Conservation (phyloP, 768 basidiomycete species). For the Russula virescens region DNA sequence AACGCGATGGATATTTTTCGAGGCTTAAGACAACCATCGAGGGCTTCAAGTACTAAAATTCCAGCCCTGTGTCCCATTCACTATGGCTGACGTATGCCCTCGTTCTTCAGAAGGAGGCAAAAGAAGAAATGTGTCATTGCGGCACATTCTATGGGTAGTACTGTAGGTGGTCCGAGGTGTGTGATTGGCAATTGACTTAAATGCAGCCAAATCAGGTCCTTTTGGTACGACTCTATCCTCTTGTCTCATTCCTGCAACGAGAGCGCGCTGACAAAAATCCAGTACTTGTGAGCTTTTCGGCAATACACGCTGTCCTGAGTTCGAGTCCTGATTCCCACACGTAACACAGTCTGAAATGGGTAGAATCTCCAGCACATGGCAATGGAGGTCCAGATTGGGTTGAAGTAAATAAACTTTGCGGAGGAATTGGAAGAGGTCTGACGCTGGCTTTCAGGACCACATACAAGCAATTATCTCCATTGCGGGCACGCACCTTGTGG, state of each 20-base stretch:
- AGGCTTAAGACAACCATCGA: constrained; percentile 79
- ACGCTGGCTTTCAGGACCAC: constrained; percentile 49
- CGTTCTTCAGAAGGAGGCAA: constrained; percentile 49
- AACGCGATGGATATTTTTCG: constrained; percentile 85
- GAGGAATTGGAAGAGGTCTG: background rate
- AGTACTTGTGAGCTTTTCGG: constrained; percentile 76
- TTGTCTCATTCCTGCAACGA: background rate
- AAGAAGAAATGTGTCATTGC: constrained; percentile 76
- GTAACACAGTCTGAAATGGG: constrained; percentile 81
- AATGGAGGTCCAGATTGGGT: constrained; percentile 86
- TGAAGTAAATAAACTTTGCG: constrained; percentile 49
- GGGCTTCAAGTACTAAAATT: constrained; percentile 52
- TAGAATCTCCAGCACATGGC: constrained; percentile 79
- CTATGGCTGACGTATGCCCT: background rate
- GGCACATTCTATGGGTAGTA: constrained; percentile 83
- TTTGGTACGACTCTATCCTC: constrained; percentile 36
- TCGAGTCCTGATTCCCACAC: background rate
- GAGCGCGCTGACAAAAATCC: constrained; percentile 4
- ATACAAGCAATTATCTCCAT: constrained; percentile 81
- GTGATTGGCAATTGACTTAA: background rate
- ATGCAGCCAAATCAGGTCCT: constrained; percentile 31
- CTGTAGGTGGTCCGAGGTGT: constrained; percentile 41
- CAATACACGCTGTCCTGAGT: background rate
- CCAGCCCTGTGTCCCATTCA: background rate
- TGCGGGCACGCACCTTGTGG: constrained; percentile 79